Conservation (phyloP, 306 rosid genomes). For the Sicyos baderoa region DNA sequence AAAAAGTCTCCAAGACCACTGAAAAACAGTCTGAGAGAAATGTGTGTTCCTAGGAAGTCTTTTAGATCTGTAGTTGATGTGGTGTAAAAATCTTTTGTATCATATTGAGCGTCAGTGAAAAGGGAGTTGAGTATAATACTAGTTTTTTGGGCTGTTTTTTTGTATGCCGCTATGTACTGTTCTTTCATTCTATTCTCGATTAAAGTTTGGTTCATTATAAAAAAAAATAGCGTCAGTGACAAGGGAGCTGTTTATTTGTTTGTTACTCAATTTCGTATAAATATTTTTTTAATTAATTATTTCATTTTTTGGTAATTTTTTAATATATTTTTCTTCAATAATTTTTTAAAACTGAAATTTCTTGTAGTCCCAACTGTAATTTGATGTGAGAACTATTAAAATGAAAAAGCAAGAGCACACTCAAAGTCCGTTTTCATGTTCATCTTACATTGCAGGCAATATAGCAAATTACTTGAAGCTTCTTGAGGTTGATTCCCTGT, state of each 20-base stretch:
- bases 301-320: not conserved
- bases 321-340: not conserved
- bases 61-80: not conserved
- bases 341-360: not conserved
- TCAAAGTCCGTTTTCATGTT: slow-evolving; percentile 1
- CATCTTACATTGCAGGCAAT: slow-evolving; percentile 47
- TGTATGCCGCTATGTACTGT: too few species aligned
- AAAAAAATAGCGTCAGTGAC: not conserved
- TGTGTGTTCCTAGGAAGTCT: not conserved
- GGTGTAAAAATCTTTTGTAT: not conserved
- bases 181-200: too few species aligned
- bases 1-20: not conserved
- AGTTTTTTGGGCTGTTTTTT: too few species aligned
- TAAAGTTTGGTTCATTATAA: too few species aligned
- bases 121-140: not conserved
- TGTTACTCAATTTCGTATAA: not conserved
- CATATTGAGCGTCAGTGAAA: too few species aligned
- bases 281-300: not conserved
- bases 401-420: not conserved
- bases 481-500: slow-evolving; percentile 73
- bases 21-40: not conserved
- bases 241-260: not conserved
- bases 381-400: not conserved
- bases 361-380: slow-evolving; percentile 3
- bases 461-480: slow-evolving; percentile 79